Percentiles rank a stretch among this genome's conserved stretches.
Conservation (phyloP, 2,329 filamentous ascomycete genomes). For the Phialophora macrospora region DNA sequence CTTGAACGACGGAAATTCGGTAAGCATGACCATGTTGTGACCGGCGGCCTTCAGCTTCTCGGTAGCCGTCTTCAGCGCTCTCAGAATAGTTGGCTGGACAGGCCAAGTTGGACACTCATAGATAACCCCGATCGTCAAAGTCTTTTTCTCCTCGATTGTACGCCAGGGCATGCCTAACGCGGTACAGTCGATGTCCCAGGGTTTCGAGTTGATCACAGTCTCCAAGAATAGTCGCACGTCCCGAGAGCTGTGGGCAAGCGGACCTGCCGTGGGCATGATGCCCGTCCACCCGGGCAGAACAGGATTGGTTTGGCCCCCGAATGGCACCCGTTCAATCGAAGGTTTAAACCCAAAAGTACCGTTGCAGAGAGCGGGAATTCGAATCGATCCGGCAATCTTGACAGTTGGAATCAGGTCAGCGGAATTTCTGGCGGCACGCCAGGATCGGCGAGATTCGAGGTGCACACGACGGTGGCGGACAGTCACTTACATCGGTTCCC, state of each 20-base stretch:
- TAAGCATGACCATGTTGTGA: conserved; percentile 56
- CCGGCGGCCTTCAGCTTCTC: conserved; percentile 41
- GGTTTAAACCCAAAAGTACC: conserved; percentile 59
- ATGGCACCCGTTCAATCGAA: conserved; percentile 55
- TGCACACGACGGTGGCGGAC: no score
- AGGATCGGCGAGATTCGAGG: no score
- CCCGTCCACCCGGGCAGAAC: conserved; percentile 55
- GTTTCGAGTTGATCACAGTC: conserved; percentile 48
- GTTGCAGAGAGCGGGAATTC: conserved; percentile 56
- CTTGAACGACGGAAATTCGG: conserved; percentile 32
- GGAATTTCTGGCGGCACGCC: no score
- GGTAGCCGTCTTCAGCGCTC: conserved; percentile 47
- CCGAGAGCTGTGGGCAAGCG: conserved; percentile 45
- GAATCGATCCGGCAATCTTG: conserved; percentile 53
- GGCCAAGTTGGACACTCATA: conserved; percentile 47
- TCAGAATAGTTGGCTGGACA: conserved; percentile 47
- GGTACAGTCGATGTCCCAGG: conserved; percentile 51
- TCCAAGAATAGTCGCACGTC: conserved; percentile 40
- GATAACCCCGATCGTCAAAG: conserved; percentile 45
- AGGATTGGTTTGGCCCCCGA: conserved; percentile 57
- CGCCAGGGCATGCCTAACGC: conserved; percentile 60
- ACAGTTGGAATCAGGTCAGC: no score
- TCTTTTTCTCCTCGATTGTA: conserved; percentile 35
- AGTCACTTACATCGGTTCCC: conserved; percentile 57
- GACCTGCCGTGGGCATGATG: conserved; percentile 55